A percentile compares a stretch with the other conserved stretches of the same genome.
These are phyloP conservation scores for Porphyra umbilicalis DNA, from an alignment of 31 red algal genomes.

Conservation along the genomic window DNA sequence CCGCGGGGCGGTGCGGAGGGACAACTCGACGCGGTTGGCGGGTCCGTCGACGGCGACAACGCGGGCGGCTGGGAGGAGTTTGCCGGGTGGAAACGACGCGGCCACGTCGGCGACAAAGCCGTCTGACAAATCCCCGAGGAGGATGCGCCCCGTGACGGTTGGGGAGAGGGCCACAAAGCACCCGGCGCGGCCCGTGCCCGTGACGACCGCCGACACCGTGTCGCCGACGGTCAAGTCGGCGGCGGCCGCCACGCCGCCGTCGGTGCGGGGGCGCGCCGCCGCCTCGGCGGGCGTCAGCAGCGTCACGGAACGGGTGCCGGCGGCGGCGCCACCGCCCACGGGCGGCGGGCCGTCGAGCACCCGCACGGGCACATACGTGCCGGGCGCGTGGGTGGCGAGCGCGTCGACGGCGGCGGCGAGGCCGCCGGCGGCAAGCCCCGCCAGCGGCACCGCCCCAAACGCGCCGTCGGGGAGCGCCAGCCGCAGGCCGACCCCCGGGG, in stretches of 20 bases:
- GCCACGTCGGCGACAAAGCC: slow-evolving; percentile 54
- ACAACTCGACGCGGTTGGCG: background rate
- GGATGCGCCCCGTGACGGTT: slow-evolving; percentile 35
- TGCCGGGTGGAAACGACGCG: slow-evolving; percentile 47
- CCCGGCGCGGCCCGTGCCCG: slow-evolving; percentile 36
- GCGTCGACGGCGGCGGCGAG: background rate
- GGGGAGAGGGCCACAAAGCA: slow-evolving; percentile 69
- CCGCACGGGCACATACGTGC: background rate
- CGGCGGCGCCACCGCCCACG: background rate
- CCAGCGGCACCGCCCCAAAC: background rate
- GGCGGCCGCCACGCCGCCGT: background rate
- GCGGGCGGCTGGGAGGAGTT: slow-evolving; percentile 18
- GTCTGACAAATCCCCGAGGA: slow-evolving; percentile 61
- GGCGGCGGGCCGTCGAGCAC: background rate
- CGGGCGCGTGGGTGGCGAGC: background rate
- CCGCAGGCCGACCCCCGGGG: background rate
- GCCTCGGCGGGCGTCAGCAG: background rate
- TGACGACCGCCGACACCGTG: slow-evolving; percentile 26
- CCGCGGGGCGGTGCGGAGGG: background rate
- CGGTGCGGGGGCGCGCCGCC: background rate
- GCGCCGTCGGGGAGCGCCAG: background rate
- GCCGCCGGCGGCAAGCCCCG: background rate
- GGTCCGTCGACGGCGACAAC: background rate
- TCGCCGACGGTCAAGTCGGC: background rate
- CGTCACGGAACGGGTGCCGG: background rate